Conservation (phyloP, 2,329 filamentous ascomycete genomes). For the Leptographium wingfieldii region DNA sequence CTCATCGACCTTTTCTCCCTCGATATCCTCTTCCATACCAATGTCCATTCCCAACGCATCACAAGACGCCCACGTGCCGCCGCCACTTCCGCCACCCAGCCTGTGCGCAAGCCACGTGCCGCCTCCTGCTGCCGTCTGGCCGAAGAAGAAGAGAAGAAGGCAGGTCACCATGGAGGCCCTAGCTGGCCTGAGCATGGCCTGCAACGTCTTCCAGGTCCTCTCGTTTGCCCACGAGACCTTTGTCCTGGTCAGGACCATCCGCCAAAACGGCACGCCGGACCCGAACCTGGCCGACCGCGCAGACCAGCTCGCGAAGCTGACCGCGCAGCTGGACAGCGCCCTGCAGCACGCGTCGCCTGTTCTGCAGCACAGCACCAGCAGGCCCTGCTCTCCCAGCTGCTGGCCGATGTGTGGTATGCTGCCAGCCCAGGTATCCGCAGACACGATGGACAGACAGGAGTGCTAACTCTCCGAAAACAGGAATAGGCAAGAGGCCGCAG, state of each 20-base stretch:
- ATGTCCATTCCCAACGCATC: conserved; percentile 24
- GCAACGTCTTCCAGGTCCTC: neutral
- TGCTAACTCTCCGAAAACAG: neutral
- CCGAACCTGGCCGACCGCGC: neutral
- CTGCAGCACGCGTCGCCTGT: neutral
- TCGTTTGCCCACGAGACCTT: neutral
- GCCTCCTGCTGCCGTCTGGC: no score
- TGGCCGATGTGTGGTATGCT: neutral
- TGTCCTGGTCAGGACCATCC: neutral
- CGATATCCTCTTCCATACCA: conserved; percentile 19
- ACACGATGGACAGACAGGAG: no score
- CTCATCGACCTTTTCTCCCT: conserved; percentile 17
- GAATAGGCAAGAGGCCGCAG: neutral
- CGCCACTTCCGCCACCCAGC: conserved; percentile 20
- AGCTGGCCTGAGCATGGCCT: neutral
- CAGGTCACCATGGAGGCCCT: neutral
- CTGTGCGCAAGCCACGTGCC: no score
- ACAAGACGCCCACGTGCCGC: conserved; percentile 21
- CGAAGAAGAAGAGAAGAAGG: no score
- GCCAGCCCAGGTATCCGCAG: neutral
- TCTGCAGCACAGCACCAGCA: neutral
- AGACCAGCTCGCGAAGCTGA: neutral
- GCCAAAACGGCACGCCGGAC: neutral
- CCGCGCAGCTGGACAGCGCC: neutral
- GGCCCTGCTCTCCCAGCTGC: neutral